Evolutionary conservation across 1,139 yeast species (phyloP).

Genomic region (Pichia kudriavzevii): DNA sequence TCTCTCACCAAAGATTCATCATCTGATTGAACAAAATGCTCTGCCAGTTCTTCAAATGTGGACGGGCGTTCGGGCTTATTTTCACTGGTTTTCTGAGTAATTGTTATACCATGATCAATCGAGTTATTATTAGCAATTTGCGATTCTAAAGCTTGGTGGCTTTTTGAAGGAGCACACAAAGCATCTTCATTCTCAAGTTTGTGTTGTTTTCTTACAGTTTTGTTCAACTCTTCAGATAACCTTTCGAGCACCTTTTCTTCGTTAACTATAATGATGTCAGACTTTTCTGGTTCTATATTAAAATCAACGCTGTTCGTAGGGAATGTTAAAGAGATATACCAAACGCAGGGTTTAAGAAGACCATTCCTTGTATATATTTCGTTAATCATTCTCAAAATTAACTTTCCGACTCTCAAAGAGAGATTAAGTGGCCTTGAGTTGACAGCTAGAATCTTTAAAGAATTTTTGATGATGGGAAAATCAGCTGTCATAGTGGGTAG

Average conservation of each 20-base stretch:
- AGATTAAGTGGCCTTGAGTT: conserved; percentile 30
- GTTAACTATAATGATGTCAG: conserved; percentile 31
- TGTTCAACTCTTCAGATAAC: neutral
- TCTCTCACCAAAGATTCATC: conserved; percentile 8
- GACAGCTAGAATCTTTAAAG: conserved; percentile 26
- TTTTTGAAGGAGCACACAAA: too few relatives aligned
- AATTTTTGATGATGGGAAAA: conserved; percentile 19
- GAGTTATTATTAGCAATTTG: too few relatives aligned
- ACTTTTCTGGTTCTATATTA: conserved; percentile 40
- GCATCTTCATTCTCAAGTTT: neutral
- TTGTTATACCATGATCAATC: too few relatives aligned
- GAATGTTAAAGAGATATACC: conserved; percentile 26
- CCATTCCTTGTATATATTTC: conserved; percentile 20
- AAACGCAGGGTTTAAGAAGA: conserved; percentile 27
- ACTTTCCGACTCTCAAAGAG: conserved; percentile 27
- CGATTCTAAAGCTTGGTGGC: too few relatives aligned
- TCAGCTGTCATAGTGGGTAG: conserved; percentile 29
- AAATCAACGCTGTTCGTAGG: conserved; percentile 29
- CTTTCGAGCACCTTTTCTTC: conserved; percentile 10
- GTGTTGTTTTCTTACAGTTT: conserved; percentile 1
- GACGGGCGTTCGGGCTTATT: too few relatives aligned
- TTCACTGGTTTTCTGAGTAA: too few relatives aligned
- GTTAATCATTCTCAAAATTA: conserved; percentile 21
- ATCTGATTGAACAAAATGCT: neutral
- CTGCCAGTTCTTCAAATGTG: too few relatives aligned